Evolutionary conservation across 495 filamentous ascomycete species (phyloP), one percentile per base, ranked within the genome.

Genomic region (Penicillium antarcticum): DNA sequence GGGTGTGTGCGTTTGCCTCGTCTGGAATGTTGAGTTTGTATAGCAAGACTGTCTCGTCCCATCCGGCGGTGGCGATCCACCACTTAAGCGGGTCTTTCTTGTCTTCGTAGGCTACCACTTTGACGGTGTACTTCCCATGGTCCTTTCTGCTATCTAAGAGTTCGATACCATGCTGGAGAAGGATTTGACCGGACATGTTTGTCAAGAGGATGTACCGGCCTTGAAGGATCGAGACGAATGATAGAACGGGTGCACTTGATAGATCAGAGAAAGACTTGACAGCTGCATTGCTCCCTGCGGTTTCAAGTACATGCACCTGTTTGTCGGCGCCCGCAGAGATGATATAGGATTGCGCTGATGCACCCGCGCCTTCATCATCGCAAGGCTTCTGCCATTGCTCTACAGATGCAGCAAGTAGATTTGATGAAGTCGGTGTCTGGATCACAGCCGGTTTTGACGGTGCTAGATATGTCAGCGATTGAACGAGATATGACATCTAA

Each of bases 181-280:
- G 45, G 10, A 87, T 57, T 36, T 79, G 73, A 2, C 85, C 85
- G n/a, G 83, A 82, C 85, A 88, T 87, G 52, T 77, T 79, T 29
- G 79, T 72, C 42, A 76, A 70, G 31, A 88, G 48, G 9, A 65
- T 52, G 35, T 65, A 71, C 45, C 56, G 57, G 4, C 72, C 71
- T 24, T 62, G 40, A 19, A 59, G 54, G 33, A 74, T 56, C 5
- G 62, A 55, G 1, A 63, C 57, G 50, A 72, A 72, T 23, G 80
- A 83, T 2, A 86, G 69, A 10, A 86, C 76, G 1, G 85, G 82
- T 8, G 85, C 80, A 51, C 85, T 81, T 34, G 78, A 76, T n/a
- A 84, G 56, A 24, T 70, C 51, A 7, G 67, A 51, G 57, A 67
- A 51, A 8, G 70, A 70, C 32, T 57, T 47, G 48, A 65, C 32